Base-by-base conservation (phyloP, 495 filamentous ascomycete genomes). In the Pyronema omphalodes region DNA sequence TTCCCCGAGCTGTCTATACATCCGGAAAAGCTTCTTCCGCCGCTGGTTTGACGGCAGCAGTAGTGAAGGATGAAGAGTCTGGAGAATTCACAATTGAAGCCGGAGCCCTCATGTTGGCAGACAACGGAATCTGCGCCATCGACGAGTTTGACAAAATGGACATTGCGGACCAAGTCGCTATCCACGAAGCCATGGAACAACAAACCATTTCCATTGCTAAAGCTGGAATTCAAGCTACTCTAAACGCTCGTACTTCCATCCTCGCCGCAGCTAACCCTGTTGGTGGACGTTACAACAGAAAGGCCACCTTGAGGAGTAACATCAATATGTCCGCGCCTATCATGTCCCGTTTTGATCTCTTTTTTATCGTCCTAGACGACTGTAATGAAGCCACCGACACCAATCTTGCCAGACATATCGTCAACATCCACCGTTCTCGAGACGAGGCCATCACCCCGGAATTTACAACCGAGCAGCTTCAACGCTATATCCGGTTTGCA, bases 111-210 rank as follows among this genome's bases (percentile, higher is more conserved):
- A 99, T 99, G 91, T 74, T 99, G 33, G 91, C 93, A 29, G 89
- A 91, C 71, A 93, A 84, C 64, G 91, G 93, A 58, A 89, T 96
- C 66, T 99, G 91, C 69, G 86, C 86, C 56, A 99, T 99, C 65
- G 91, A 99, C 67, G 91, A 99, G 61, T 99, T 99, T 66, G 91
- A 99, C 74, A 99, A 96, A 71, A 99, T 99, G 91, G 91, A 99
- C 63, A 85, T 99, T 51, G 77, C 71, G 46, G 91, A 99, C 69
- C 91, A 99, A 71, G 91, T 99, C 45, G 91, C 91, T 58, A 96
- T 99, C 68, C 91, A 99, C 77, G 91, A 99, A 77, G 93, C 93
- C 52, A 99, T 99, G 91, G 91, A 99, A 76, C 91, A 99, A 70
- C 91, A 99, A 71, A 99, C 91, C 15, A 99, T 99, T 60, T 95